Conservation (phyloP, 257 asterid genomes). For the Voacanga thouarsii region DNA sequence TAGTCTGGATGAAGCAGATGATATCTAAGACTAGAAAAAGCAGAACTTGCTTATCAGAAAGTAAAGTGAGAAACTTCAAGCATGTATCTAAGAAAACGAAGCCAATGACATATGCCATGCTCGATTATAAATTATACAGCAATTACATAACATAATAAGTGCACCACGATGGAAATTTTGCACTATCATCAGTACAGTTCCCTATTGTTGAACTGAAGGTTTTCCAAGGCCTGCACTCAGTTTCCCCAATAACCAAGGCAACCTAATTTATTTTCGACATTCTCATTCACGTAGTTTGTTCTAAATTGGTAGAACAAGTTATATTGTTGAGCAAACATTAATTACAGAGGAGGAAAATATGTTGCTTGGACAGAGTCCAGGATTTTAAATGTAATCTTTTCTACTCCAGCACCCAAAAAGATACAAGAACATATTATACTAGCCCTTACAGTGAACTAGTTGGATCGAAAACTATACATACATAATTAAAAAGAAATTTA, state of each 20-base stretch:
- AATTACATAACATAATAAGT: background rate
- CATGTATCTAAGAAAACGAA: background rate
- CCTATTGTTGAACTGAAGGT: background rate
- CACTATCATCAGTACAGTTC: background rate
- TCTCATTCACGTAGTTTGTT: background rate
- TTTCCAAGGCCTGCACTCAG: background rate
- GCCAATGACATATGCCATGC: background rate
- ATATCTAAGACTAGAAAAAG: slow-evolving; percentile 74
- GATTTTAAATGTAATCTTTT: background rate
- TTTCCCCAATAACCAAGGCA: background rate
- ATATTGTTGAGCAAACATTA: background rate
- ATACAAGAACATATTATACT: background rate
- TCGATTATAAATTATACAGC: background rate
- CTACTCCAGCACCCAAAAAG: background rate
- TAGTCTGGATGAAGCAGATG: slow-evolving; percentile 98
- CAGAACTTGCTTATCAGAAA: slow-evolving; percentile 16
- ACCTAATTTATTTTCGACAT: background rate
- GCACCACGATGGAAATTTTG: background rate
- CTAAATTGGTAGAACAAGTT: background rate
- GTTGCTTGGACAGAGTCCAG: background rate
- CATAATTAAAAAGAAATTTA: background rate
- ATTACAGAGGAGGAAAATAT: background rate
- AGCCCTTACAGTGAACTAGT: background rate
- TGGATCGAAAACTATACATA: background rate
- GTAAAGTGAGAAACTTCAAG: background rate